Evolutionary conservation across 306 rosid species (phyloP), one percentile per base, ranked within the genome.

Genomic region (Cucurbita maxima): DNA sequence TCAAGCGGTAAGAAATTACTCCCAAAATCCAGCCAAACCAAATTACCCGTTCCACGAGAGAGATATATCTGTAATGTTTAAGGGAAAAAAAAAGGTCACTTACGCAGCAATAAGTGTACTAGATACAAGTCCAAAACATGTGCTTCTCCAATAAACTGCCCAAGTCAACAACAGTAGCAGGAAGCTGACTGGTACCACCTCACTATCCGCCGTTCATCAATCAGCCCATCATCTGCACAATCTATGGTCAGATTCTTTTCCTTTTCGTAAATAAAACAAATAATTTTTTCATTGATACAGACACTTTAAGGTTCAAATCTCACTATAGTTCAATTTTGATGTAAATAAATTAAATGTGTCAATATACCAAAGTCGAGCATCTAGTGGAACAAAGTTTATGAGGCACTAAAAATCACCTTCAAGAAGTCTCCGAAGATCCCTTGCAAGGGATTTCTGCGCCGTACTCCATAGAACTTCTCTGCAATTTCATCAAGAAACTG

Each of bases 341-440:
- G 54, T 50, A 50, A 11, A 50, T 50, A 7, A 50, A 50, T 14
- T 50, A 50, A 50, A 50, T 50, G 54, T 14, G 54, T 14, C 54
- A 50, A 50, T 50, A 7, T 14, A 61, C 25, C 22, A 61, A 38
- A 38, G n/a, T 15, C 70, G 16, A 63, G 13, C 52, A 63, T 18
- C 71, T 12, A 25, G 20, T 25, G 58, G 57, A 30, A 69, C 20
- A 14, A 14, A 50, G 58, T 25, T 16, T 48, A 8, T 51, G 59
- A 51, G 50, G 38, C 30, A 22, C 50, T 58, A 3, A 58, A 25
- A 74, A 30, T 43, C 8, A 74, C 99, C 99, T 89, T 95, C 76
- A 91, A 88, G 81, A 95, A 91, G 80, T 95, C 98, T 52, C 95
- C 96, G 57, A 95, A 88, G 92, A 95, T 83, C 22, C 99, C 99